phyloP scores from a whole-genome alignment of 1,284 basidiomycete species.

The Cutaneotrichosporon sp. region DNA sequence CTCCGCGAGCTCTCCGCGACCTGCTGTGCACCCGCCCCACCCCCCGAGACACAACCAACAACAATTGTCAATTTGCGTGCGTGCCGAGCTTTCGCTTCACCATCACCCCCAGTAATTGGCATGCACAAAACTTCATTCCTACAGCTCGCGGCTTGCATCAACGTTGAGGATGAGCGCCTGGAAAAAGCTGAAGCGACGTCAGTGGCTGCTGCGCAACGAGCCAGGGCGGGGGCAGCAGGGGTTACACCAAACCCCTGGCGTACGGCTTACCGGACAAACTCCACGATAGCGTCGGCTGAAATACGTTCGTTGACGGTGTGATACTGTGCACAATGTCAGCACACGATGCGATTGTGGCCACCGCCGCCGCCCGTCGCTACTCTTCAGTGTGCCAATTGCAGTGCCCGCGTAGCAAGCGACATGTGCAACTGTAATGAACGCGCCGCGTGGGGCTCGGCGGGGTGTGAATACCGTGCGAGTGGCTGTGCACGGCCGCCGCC shows the following conservation, averaged over 20 bases:
- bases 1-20: no score
- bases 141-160: slow-evolving; percentile 18
- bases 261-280: not conserved
- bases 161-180: slow-evolving; percentile 31
- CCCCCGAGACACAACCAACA: no score
- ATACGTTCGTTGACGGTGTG: slow-evolving; percentile 34
- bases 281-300: not conserved
- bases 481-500: no score
- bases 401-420: no score
- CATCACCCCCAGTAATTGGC: not conserved
- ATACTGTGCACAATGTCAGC: not conserved
- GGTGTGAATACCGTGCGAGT: no score
- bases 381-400: no score
- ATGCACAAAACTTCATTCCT: not conserved
- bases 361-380: no score
- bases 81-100: not conserved
- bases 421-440: not conserved
- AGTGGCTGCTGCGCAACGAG: not conserved
- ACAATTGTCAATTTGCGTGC: not conserved
- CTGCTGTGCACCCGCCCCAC: no score
- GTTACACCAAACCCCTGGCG: no score
- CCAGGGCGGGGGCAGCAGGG: not conserved
- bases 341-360: no score
- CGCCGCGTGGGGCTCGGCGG: not conserved
- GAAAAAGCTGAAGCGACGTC: slow-evolving; percentile 18